A percentile compares a stretch with the other conserved stretches of the same genome.
Conservation (phyloP, 1,139 yeast species). For the Kurtzmaniella natalensis region DNA sequence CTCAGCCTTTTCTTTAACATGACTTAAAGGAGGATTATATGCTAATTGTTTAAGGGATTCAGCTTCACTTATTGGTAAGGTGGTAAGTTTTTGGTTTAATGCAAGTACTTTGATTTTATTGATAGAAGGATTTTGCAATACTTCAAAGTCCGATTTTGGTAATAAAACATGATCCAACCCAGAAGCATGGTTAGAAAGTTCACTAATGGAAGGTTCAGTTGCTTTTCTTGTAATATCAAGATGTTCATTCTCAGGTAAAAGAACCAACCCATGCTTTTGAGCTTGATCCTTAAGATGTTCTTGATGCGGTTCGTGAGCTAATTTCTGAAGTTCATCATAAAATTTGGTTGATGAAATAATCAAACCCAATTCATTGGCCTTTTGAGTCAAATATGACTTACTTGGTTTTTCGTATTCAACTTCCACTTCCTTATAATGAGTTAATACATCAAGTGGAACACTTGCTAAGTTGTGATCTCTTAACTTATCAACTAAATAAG, state of each 20-base stretch:
- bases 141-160: constrained; percentile 8
- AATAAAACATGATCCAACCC: constrained; percentile 7
- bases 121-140: constrained; percentile 8
- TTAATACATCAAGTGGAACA: constrained; percentile 20
- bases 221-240: constrained; percentile 15
- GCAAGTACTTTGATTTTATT: constrained; percentile 9
- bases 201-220: constrained; percentile 18
- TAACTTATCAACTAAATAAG: constrained; percentile 24
- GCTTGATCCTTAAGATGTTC: constrained; percentile 31
- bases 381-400: constrained; percentile 20
- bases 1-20: constrained; percentile 34
- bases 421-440: constrained; percentile 18
- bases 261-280: constrained; percentile 7
- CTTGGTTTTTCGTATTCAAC: constrained; percentile 28
- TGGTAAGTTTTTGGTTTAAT: constrained; percentile 9
- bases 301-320: constrained; percentile 20
- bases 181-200: constrained; percentile 4
- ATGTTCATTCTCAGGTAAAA: constrained; percentile 18
- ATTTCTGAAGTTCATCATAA: constrained; percentile 26
- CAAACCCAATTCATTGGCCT: constrained; percentile 31
- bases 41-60: constrained; percentile 21
- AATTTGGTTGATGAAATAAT: constrained; percentile 26
- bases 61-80: constrained; percentile 17
- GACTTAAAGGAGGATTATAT: constrained; percentile 27
- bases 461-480: constrained; percentile 21